phyloP scores from a whole-genome alignment of 1,284 basidiomycete genomes.

The Polyporus tsugae region DNA sequence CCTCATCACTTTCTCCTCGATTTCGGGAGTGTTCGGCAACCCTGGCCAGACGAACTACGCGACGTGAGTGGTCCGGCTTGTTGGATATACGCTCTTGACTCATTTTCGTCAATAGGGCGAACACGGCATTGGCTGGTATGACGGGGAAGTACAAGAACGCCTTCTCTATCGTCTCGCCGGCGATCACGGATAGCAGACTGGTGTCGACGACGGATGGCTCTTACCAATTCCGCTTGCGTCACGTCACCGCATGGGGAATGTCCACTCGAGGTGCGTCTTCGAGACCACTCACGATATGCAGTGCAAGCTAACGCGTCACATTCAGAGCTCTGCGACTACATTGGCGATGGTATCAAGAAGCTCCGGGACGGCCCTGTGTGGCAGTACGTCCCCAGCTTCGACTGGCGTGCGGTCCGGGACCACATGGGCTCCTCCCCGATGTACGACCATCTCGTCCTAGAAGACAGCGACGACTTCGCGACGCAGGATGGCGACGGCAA shows the following conservation, averaged over 20 bases:
- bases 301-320: not conserved
- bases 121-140: slow-evolving; percentile 45
- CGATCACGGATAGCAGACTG: slow-evolving; percentile 41
- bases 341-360: slow-evolving; percentile 41
- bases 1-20: slow-evolving; percentile 47
- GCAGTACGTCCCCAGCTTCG: slow-evolving; percentile 43
- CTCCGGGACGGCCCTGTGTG: slow-evolving; percentile 32
- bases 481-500: not conserved
- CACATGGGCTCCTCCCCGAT: slow-evolving; percentile 34
- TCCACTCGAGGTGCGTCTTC: slow-evolving; percentile 28
- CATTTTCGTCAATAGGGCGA: slow-evolving; percentile 41
- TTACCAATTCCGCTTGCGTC: slow-evolving; percentile 26
- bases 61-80: slow-evolving; percentile 38
- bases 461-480: slow-evolving; percentile 9
- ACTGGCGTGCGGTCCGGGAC: slow-evolving; percentile 39
- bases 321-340: slow-evolving; percentile 42
- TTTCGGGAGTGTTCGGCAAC: slow-evolving; percentile 47
- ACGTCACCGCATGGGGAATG: slow-evolving; percentile 41
- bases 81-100: not conserved
- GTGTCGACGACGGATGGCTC: slow-evolving; percentile 22
- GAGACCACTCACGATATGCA: no score
- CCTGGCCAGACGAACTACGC: slow-evolving; percentile 52
- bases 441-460: slow-evolving; percentile 36
- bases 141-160: slow-evolving; percentile 44
- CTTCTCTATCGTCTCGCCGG: slow-evolving; percentile 46